A percentile compares a stretch with the other conserved stretches of the same genome.
Evolutionary conservation across 331 rosid genomes (phyloP).

Genomic region (Spiraea crenata): DNA sequence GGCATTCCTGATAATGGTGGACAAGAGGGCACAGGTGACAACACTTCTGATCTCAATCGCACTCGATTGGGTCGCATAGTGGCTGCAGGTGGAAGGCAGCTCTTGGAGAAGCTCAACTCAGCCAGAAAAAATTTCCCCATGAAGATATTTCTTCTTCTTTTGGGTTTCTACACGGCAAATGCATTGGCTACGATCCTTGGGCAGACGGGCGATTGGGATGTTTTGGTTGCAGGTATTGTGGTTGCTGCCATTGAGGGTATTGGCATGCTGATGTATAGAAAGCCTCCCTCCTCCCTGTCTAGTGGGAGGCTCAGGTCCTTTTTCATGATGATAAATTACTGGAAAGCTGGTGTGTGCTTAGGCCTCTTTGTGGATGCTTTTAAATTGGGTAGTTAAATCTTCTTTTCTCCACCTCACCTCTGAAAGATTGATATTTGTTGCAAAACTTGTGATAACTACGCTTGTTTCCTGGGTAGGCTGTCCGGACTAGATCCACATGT

Average conservation of each 20-base stretch:
- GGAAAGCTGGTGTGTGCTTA: slow-evolving; percentile 99
- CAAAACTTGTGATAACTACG: neutral
- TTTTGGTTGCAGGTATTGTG: slow-evolving; percentile 89
- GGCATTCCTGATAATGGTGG: slow-evolving; percentile 66
- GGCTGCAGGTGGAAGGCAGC: slow-evolving; percentile 75
- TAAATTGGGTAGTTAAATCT: slow-evolving; percentile 71
- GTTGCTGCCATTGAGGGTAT: slow-evolving; percentile 95
- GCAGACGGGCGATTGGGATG: slow-evolving; percentile 98
- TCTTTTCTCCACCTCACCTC: neutral
- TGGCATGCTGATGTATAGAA: slow-evolving; percentile 83
- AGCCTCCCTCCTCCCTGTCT: slow-evolving; percentile 46
- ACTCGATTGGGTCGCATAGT: slow-evolving; percentile 92
- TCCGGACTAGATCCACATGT: neutral
- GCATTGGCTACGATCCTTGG: slow-evolving; percentile 98
- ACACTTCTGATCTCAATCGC: slow-evolving; percentile 57
- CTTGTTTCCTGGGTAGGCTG: neutral
- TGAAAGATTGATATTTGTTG: neutral
- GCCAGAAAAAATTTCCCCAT: slow-evolving; percentile 81
- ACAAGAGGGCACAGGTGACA: slow-evolving; percentile 47
- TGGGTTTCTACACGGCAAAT: slow-evolving; percentile 97
- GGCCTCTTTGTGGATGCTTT: slow-evolving; percentile 98
- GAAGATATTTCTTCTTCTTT: slow-evolving; percentile 85
- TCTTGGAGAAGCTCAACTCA: slow-evolving; percentile 72
- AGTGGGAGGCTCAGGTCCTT: slow-evolving; percentile 68
- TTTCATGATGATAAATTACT: slow-evolving; percentile 69